phyloP scores from a whole-genome alignment of 331 rosid genomes.

The Saraca asoca region DNA sequence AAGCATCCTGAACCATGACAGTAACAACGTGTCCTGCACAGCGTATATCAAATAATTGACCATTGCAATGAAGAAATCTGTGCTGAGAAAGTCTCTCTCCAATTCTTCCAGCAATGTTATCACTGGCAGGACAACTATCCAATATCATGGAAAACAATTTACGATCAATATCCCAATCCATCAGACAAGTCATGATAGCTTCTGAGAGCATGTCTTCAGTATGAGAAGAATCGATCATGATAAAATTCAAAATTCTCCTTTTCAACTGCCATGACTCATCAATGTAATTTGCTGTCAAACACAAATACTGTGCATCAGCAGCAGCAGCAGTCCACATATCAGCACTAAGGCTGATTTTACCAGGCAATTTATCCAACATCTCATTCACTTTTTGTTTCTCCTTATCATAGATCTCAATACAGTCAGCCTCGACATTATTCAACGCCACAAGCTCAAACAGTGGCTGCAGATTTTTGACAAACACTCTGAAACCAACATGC shows the following conservation, averaged over 20 bases:
- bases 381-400: slow-evolving; percentile 90
- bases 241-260: slow-evolving; percentile 73
- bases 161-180: slow-evolving; percentile 98
- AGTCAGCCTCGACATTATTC: slow-evolving; percentile 85
- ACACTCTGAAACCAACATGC: slow-evolving; percentile 88
- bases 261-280: slow-evolving; percentile 88
- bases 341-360: slow-evolving; percentile 83
- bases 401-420: slow-evolving; percentile 79
- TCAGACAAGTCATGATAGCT: slow-evolving; percentile 71
- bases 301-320: slow-evolving; percentile 64
- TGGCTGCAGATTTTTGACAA: slow-evolving; percentile 89
- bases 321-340: slow-evolving; percentile 71
- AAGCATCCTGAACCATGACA: slow-evolving; percentile 73
- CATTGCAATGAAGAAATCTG: slow-evolving; percentile 82
- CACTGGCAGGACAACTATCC: slow-evolving; percentile 72
- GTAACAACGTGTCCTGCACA: slow-evolving; percentile 75
- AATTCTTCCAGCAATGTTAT: slow-evolving; percentile 60
- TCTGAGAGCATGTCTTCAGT: slow-evolving; percentile 84
- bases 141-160: slow-evolving; percentile 86
- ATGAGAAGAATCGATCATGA: slow-evolving; percentile 70
- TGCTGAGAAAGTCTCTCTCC: slow-evolving; percentile 82
- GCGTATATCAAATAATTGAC: slow-evolving; percentile 91
- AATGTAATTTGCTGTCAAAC: slow-evolving; percentile 85
- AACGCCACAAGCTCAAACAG: slow-evolving; percentile 77
- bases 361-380: slow-evolving; percentile 89